phyloP scores from a whole-genome alignment of 1,139 yeast genomes.

The Lodderomyces jiufengensis region DNA sequence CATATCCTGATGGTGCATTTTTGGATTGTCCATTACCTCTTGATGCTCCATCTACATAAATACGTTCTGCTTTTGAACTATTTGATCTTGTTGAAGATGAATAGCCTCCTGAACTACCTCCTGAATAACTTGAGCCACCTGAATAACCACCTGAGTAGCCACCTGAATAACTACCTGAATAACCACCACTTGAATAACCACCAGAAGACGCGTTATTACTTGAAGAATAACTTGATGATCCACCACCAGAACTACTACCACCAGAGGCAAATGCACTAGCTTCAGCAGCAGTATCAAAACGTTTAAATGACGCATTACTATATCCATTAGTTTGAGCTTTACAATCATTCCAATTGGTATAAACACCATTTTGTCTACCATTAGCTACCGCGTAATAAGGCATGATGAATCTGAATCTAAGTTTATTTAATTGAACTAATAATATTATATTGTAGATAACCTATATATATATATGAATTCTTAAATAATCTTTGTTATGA shows the following conservation, averaged over 20 bases:
- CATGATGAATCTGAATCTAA: constrained; percentile 12
- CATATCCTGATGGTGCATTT: constrained; percentile 57
- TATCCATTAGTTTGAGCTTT: constrained; percentile 48
- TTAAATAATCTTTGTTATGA: too few species aligned
- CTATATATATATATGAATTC: too few species aligned
- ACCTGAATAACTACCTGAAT: constrained; percentile 4
- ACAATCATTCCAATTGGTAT: constrained; percentile 48
- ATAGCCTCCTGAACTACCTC: background rate
- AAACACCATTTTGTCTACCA: constrained; percentile 55
- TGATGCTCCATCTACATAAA: constrained; percentile 75
- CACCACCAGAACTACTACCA: constrained; percentile 3
- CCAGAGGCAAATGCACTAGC: constrained; percentile 29
- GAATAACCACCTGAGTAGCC: constrained; percentile 1
- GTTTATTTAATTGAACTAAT: too few species aligned
- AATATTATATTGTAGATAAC: too few species aligned
- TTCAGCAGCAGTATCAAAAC: constrained; percentile 42
- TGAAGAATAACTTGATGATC: background rate
- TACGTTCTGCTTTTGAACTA: constrained; percentile 1
- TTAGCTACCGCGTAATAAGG: constrained; percentile 57
- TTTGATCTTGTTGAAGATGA: background rate
- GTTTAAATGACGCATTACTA: constrained; percentile 52
- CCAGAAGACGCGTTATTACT: background rate
- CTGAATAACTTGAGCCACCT: background rate
- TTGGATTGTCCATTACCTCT: constrained; percentile 49
- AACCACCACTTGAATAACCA: constrained; percentile 3